A percentile compares a stretch with the other conserved stretches of the same genome.
Evolutionary conservation across 108 stramenopile genomes (phyloP).

Genomic region (Skeletonema grethae): DNA sequence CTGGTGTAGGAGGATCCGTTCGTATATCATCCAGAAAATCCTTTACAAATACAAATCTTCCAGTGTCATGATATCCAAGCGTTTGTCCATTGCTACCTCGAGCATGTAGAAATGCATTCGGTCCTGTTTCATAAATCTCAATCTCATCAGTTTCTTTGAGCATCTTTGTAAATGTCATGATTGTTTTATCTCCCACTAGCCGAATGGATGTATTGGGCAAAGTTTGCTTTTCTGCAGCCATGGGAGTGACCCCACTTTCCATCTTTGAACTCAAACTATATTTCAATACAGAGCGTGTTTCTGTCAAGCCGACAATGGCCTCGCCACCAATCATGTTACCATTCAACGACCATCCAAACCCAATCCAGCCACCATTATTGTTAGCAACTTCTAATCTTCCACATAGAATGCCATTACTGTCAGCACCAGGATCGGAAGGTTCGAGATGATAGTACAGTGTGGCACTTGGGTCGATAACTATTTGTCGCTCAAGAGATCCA

Average conservation of each 20-base stretch:
- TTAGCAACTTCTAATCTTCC: conserved; percentile 16
- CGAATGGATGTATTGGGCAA: conserved; percentile 1
- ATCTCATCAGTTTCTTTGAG: not conserved
- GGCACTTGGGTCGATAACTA: not conserved
- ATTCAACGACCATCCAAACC: conserved; percentile 6
- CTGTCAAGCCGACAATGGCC: conserved; percentile 27
- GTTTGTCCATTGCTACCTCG: not conserved
- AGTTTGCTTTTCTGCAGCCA: not conserved
- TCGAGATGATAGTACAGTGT: conserved; percentile 22
- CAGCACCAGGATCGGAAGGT: conserved; percentile 1
- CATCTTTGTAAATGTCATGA: conserved; percentile 11
- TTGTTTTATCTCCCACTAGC: not conserved
- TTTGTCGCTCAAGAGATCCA: not conserved
- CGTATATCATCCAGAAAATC: not conserved
- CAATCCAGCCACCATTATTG: conserved; percentile 22
- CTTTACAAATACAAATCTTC: not conserved
- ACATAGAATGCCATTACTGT: conserved; percentile 19
- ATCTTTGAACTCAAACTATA: conserved; percentile 5
- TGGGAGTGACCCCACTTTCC: not conserved
- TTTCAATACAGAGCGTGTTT: conserved; percentile 19
- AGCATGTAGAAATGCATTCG: not conserved
- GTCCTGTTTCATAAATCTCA: conserved; percentile 1
- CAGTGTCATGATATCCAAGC: not conserved
- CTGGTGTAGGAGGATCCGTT: not conserved
- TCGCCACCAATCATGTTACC: conserved; percentile 20